Conservation (phyloP, 1,139 yeast species). For the Kurtzmaniella natalensis region DNA sequence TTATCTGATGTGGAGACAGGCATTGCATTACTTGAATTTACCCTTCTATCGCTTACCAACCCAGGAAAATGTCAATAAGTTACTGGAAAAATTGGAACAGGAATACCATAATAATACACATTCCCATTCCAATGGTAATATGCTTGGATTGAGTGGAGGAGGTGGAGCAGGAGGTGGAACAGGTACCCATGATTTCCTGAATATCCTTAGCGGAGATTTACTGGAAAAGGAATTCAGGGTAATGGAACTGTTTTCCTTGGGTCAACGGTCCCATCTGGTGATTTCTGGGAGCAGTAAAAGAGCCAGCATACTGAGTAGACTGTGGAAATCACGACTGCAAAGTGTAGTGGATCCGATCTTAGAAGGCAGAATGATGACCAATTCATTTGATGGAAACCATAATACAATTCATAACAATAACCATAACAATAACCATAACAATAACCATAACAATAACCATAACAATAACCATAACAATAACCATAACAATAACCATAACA, state of each 20-base stretch:
- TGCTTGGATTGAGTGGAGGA: not conserved
- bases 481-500: not conserved
- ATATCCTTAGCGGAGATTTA: slow-evolving; percentile 27
- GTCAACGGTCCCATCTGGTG: slow-evolving; percentile 6
- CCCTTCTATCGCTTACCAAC: slow-evolving; percentile 45
- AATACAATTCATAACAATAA: slow-evolving; percentile 10
- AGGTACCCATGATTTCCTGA: slow-evolving; percentile 37
- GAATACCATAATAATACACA: not conserved
- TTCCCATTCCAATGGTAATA: not conserved
- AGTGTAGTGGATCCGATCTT: slow-evolving; percentile 5
- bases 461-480: too few species aligned
- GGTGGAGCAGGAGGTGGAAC: slow-evolving; percentile 7
- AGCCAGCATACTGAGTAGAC: slow-evolving; percentile 5
- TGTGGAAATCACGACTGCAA: slow-evolving; percentile 5
- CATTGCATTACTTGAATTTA: slow-evolving; percentile 27
- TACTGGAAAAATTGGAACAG: slow-evolving; percentile 1
- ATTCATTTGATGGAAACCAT: slow-evolving; percentile 7
- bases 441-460: too few species aligned
- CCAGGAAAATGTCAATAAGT: slow-evolving; percentile 23
- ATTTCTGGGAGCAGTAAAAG: slow-evolving; percentile 2
- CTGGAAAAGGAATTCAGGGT: slow-evolving; percentile 27
- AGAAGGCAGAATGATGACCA: slow-evolving; percentile 10
- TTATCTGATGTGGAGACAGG: slow-evolving; percentile 34
- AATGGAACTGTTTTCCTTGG: slow-evolving; percentile 30
- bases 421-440: slow-evolving; percentile 8